Conservation (phyloP, 2,329 filamentous ascomycete genomes). For the Arthrobotrys conoides region DNA sequence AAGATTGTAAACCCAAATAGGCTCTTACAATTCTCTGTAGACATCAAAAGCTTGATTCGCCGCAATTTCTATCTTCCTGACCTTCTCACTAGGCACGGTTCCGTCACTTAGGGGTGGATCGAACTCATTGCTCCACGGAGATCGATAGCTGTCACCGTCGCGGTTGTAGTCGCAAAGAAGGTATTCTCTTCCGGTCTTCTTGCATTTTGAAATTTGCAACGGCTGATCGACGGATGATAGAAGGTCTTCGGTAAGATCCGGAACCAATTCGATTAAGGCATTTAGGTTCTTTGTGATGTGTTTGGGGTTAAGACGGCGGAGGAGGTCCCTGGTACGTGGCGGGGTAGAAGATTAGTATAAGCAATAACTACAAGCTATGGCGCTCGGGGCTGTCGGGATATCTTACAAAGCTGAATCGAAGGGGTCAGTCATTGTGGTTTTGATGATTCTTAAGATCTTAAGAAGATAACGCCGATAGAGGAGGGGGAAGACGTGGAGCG, state of each 20-base stretch:
- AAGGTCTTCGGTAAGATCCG: slow-evolving; percentile 95
- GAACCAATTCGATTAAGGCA: slow-evolving; percentile 87
- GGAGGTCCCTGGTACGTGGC: slow-evolving; percentile 80
- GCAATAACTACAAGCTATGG: slow-evolving; percentile 42
- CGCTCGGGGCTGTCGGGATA: slow-evolving; percentile 20
- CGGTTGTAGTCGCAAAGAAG: slow-evolving; percentile 99
- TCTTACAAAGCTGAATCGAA: slow-evolving; percentile 83
- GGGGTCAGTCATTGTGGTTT: slow-evolving; percentile 71
- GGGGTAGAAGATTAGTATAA: slow-evolving; percentile 39
- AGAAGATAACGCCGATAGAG: slow-evolving; percentile 17
- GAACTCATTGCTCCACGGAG: slow-evolving; percentile 99
- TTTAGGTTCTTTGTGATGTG: slow-evolving; percentile 89
- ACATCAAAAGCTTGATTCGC: slow-evolving; percentile 98
- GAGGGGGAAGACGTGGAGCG: slow-evolving; percentile 29
- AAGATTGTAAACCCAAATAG: not conserved
- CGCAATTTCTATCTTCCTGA: slow-evolving; percentile 91
- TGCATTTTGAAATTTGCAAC: slow-evolving; percentile 86
- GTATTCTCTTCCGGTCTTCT: slow-evolving; percentile 91
- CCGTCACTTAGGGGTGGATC: slow-evolving; percentile 91
- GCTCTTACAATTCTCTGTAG: slow-evolving; percentile 83
- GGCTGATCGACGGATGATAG: slow-evolving; percentile 98
- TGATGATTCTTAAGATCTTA: slow-evolving; percentile 71
- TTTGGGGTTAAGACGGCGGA: slow-evolving; percentile 96
- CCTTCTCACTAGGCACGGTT: slow-evolving; percentile 87
- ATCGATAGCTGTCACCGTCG: slow-evolving; percentile 96